Evolutionary conservation across 2,329 filamentous ascomycete genomes (phyloP).

Genomic region (Canariomyces notabilis): DNA sequence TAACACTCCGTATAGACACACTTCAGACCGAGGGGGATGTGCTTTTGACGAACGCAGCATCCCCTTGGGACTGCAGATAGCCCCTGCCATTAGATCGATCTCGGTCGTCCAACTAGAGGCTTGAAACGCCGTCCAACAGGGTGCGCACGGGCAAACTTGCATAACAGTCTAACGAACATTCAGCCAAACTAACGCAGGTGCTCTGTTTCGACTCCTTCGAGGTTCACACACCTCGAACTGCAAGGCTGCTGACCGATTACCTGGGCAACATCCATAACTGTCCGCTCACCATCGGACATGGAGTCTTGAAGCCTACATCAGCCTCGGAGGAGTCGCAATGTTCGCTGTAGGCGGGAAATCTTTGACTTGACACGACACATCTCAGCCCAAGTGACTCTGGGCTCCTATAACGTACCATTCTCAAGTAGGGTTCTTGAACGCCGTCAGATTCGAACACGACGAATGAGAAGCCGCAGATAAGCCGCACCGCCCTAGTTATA

Average conservation of each 20-base stretch:
- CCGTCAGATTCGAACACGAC: too few relatives aligned
- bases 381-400: too few relatives aligned
- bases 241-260: slow-evolving; percentile 4
- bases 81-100: slow-evolving; percentile 13
- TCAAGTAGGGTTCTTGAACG: too few relatives aligned
- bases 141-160: slow-evolving; percentile 23
- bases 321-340: background rate
- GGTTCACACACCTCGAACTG: background rate
- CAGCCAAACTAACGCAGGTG: slow-evolving; percentile 17
- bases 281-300: background rate
- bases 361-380: too few relatives aligned
- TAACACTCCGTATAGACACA: too few relatives aligned
- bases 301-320: background rate
- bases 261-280: slow-evolving; percentile 12
- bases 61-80: slow-evolving; percentile 19
- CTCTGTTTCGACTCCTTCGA: background rate
- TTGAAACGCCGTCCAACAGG: slow-evolving; percentile 20
- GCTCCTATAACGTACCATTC: too few relatives aligned
- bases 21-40: too few relatives aligned
- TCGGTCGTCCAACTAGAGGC: slow-evolving; percentile 19
- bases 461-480: too few relatives aligned
- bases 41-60: slow-evolving; percentile 22
- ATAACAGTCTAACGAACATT: slow-evolving; percentile 22
- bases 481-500: too few relatives aligned
- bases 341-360: too few relatives aligned